Base-by-base conservation (phyloP, 768 basidiomycete genomes). In the Piloderma croceum region DNA sequence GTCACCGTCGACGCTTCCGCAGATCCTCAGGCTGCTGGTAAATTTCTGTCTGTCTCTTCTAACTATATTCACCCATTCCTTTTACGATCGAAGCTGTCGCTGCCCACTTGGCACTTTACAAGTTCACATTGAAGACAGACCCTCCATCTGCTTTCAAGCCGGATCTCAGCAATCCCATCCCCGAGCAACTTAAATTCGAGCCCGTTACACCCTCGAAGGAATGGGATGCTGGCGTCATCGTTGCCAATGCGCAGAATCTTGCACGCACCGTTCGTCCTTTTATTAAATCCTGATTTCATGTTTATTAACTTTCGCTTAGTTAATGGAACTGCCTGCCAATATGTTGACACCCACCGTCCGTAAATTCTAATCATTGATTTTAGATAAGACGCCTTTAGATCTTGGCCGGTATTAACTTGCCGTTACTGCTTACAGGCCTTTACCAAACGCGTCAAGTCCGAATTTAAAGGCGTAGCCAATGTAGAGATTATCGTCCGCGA, bases 291-390 rank as follows among this genome's bases (percentile, higher is more conserved):
- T 12, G 21, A 24, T 31, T 31, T 10, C 2, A n/a, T 36, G 18
- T 32, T 22, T 24, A n/a, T 36, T 18, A 24, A 29, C 31, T 43
- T 24, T 21, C 33, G 24, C 40, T 19, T 57, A 89, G 83, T 70
- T 92, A 34, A 82, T 77, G 79, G 90, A 92, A 61, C 63, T 86
- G 5, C 90, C 90, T 38, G 89, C 77, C 2, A 92, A 92, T 58
- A 77, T 90, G 60, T 67, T 89, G 69, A 90, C 88, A 2, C 90
- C 89, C 7, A 88, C 87, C 11, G 82, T 82, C 51, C 32, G 71
- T 57, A 38, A 18, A 9, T 25, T 23, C 33, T 37, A 20, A 5
- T 27, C 18, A 17, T 31, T 23, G 36, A 33, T 33, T 25, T 21
- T 23, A 24, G 10, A n/a, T n/a, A n/a, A n/a, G n/a, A n/a, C n/a